These are phyloP conservation scores for Trichoderma atrobrunneum DNA, from an alignment of 2,329 filamentous ascomycete genomes.

Conservation along the genomic window DNA sequence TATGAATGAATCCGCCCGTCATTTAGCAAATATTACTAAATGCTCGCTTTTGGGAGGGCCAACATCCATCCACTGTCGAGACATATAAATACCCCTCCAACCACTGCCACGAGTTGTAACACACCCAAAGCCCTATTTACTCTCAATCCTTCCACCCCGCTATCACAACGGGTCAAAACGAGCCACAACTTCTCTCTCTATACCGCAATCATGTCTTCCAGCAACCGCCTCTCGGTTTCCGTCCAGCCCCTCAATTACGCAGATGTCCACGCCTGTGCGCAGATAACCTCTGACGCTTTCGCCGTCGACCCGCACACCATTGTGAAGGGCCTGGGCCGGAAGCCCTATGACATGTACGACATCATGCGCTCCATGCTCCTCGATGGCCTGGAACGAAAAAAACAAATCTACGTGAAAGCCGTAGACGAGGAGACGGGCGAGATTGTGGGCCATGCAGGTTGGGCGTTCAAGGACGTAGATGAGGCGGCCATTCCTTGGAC, in stretches of 20 bases:
- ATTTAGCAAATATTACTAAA: too few species aligned
- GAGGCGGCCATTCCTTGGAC: background rate
- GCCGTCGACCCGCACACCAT: constrained; percentile 19
- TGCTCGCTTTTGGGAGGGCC: too few species aligned
- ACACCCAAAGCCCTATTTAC: too few species aligned
- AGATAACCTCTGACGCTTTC: constrained; percentile 11
- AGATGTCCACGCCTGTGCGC: constrained; percentile 17
- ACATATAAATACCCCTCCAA: too few species aligned
- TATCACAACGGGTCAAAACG: too few species aligned
- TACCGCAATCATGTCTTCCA: background rate
- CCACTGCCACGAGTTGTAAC: too few species aligned
- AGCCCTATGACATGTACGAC: constrained; percentile 20
- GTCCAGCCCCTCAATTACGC: constrained; percentile 19
- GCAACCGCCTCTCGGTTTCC: constrained; percentile 2
- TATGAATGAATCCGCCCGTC: too few species aligned
- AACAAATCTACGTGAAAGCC: constrained; percentile 19
- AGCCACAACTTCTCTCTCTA: too few species aligned
- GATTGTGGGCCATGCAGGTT: constrained; percentile 19
- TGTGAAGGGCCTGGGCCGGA: constrained; percentile 19
- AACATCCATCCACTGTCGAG: too few species aligned
- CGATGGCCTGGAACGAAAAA: constrained; percentile 6
- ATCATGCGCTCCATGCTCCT: constrained; percentile 12
- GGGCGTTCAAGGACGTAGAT: constrained; percentile 14
- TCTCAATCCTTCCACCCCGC: too few species aligned
- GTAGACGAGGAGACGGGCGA: constrained; percentile 8